phyloP scores from a whole-genome alignment of 176 grass and related monocot genomes.

The Carex kokanica region DNA sequence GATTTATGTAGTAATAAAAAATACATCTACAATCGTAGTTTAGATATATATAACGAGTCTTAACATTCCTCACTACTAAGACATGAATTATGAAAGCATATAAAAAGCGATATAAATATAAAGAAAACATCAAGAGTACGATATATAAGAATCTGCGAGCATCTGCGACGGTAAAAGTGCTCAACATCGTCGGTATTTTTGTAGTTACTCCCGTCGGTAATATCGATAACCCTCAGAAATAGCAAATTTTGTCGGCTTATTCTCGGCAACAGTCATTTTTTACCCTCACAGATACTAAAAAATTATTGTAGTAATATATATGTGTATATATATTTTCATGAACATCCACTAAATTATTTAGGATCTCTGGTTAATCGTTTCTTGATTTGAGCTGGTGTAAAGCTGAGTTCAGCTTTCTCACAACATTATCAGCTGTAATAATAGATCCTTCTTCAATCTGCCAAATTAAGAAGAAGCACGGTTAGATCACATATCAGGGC shows the following conservation, averaged over 20 bases:
- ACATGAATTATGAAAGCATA: not conserved
- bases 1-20: not conserved
- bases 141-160: too few species aligned
- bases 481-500: not conserved
- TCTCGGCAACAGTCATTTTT: too few species aligned
- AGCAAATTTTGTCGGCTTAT: too few species aligned
- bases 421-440: conserved; percentile 43
- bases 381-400: conserved; percentile 29
- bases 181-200: too few species aligned
- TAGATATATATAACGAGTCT: not conserved
- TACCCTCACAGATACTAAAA: too few species aligned
- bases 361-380: not conserved
- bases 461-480: not conserved
- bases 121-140: not conserved
- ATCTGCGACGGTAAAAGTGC: too few species aligned
- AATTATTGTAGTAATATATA: not conserved
- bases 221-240: too few species aligned
- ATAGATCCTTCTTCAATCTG: conserved; percentile 52
- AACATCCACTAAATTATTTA: not conserved
- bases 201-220: too few species aligned
- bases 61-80: not conserved
- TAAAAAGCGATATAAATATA: not conserved
- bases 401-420: conserved; percentile 45
- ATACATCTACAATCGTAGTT: not conserved
- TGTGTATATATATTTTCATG: not conserved